Evolutionary conservation across 225 moss, liverwort and hornwort genomes (phyloP), one percentile per base, ranked within the genome.

Genomic region (Antitrichia curtipendula): DNA sequence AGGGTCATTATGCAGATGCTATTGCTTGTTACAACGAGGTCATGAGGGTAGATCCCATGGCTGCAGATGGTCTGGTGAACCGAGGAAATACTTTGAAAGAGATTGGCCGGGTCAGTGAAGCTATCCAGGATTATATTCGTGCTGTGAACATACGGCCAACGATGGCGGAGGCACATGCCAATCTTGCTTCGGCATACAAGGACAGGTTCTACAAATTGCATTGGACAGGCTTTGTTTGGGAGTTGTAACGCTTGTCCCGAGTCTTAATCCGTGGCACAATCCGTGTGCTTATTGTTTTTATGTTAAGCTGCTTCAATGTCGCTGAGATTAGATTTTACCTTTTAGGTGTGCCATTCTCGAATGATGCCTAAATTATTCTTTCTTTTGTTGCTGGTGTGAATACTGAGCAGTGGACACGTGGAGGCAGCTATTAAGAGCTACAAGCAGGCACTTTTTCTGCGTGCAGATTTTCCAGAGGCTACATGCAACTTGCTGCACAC

Each of bases 121-220:
- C 97, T 41, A 97, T 99, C 72, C 96, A 96, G 85, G 99, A 99
- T 90, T 99, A 99, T 90, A 92, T 97, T 80, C 92, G 95, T 77
- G 99, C 99, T 84, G 97, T 99, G 64, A 93, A 93, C 85, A 96
- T 99, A 89, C 95, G 99, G 75, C 99, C 99, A 20, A 96, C 91
- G 58, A 99, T 99, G 99, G 99, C 99, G 74, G 99, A 99, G 92
- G 99, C 96, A 34, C 99, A 99, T 91, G 99, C 97, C 41, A 99
- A 99, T 93, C 91, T 99, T 91, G 99, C 99, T 65, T 99, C 99
- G 75, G 99, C 99, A 25, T 99, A 99, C 84, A 99, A 99, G 88
- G 99, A 99, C 93, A 99, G 99, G 99, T 99, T 71, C 28, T 88
- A 81, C 58, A 64, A 82, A 88, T 57, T 84, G 70, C 64, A 25